Evolutionary conservation across 345 rosid species (phyloP), one percentile per base, ranked within the genome.

Genomic region (Brassica nigra): DNA sequence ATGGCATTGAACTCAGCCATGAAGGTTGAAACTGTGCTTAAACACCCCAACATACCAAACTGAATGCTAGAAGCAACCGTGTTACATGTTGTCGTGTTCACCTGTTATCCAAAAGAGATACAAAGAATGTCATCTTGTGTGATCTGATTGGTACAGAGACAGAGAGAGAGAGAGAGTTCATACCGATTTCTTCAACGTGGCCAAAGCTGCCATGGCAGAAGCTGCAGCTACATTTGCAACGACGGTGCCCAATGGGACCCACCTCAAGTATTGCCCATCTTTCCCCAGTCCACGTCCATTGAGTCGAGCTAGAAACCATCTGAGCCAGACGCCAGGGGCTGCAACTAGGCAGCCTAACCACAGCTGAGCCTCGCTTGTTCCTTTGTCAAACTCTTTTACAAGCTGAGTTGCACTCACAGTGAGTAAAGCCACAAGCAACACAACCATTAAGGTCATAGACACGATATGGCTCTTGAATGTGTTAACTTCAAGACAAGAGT

Each of bases 221-320:
- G 93, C 92, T 29, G 99, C 96, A 28, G 89, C 87, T 65, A 91
- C 89, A 73, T 95, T 95, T 66, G 97, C 97, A 67, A 85, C 79
- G 61, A 95, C 81, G 31, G 98, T 95, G 31, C 99, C 97, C n/a
- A 89, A 89, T 8, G 98, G 97, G n/a, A 95, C 76, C 98, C 99
- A 95, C 81, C 82, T 89, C 81, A 88, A 79, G 65, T 34, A 23
- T 4, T 89, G 87, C 0, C 78, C 36, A 1, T 77, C 65, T 77
- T 84, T 90, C 15, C 98, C 99, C 11, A 95, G 61, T 11, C 99
- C 99, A 23, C 80, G 85, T 14, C 99, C 99, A 11, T 93, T 95
- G 6, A 91, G 85, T 29, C 94, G 83, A 15, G 98, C 94, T 77
- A 95, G 78, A 85, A 87, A 89, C 98, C 99, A 95, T 87, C 99